These are phyloP conservation scores for Parsonsia alboflavescens DNA, from an alignment of 257 asterid species.

Conservation along the genomic window DNA sequence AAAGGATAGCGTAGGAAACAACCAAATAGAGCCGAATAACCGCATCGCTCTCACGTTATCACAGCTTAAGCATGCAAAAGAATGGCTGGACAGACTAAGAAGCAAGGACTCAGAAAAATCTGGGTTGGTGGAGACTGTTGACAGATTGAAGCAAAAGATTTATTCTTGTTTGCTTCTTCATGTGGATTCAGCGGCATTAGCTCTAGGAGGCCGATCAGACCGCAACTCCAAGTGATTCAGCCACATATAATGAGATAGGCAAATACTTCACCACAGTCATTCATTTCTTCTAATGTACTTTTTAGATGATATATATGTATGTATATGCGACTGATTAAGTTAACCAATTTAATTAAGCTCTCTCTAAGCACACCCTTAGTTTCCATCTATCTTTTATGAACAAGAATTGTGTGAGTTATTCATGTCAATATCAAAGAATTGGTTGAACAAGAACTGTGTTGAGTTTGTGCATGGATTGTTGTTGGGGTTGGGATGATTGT, in stretches of 20 bases:
- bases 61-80: conserved; percentile 70
- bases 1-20: conserved; percentile 26
- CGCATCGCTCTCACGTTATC: conserved; percentile 65
- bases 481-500: background rate
- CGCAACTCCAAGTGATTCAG: conserved; percentile 9
- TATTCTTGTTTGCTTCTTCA: conserved; percentile 75
- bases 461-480: background rate
- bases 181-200: conserved; percentile 78
- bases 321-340: background rate
- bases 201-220: conserved; percentile 44
- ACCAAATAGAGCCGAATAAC: conserved; percentile 39
- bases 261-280: too few species aligned
- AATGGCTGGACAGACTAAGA: conserved; percentile 61
- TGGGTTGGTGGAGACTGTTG: conserved; percentile 39
- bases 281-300: background rate
- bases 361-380: background rate
- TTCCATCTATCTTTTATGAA: background rate
- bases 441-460: background rate
- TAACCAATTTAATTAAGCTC: background rate
- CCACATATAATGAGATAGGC: background rate
- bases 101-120: conserved; percentile 33
- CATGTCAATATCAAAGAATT: conserved; percentile 11
- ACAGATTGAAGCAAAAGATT: conserved; percentile 67
- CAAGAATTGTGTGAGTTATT: background rate
- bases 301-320: background rate